Conservation (phyloP, 345 rosid species). For the Orychophragmus violaceus region DNA sequence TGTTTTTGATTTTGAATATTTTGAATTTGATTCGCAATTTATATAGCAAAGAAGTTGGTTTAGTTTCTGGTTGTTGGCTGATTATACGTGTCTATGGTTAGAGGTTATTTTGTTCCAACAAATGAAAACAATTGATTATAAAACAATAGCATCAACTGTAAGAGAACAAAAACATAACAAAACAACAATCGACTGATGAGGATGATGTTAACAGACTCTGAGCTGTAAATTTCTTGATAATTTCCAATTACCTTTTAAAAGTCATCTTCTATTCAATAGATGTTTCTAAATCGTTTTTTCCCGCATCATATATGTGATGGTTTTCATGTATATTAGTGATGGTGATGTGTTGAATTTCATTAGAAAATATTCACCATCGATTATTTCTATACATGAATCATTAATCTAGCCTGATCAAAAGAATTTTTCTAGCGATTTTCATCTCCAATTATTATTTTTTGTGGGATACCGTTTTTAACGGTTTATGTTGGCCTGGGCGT, state of each 20-base stretch:
- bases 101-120: background rate
- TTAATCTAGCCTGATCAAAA: too few relatives aligned
- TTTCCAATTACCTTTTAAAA: background rate
- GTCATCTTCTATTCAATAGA: background rate
- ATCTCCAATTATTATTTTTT: too few relatives aligned
- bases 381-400: too few relatives aligned
- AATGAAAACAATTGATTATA: background rate
- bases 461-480: too few relatives aligned
- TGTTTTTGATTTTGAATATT: background rate
- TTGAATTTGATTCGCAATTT: background rate
- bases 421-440: too few relatives aligned
- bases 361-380: too few relatives aligned
- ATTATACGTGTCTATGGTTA: conserved; percentile 1
- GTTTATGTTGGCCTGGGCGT: too few relatives aligned
- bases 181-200: background rate
- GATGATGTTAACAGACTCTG: background rate
- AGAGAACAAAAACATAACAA: background rate
- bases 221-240: background rate
- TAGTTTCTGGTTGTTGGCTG: conserved; percentile 12
- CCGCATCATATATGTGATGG: too few relatives aligned
- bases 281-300: too few relatives aligned
- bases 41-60: conserved; percentile 1
- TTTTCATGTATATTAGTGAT: too few relatives aligned
- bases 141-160: background rate
- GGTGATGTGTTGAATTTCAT: too few relatives aligned